These are phyloP conservation scores for Cordyceps farinosa DNA, from an alignment of 2,329 filamentous ascomycete species.

Conservation along the genomic window DNA sequence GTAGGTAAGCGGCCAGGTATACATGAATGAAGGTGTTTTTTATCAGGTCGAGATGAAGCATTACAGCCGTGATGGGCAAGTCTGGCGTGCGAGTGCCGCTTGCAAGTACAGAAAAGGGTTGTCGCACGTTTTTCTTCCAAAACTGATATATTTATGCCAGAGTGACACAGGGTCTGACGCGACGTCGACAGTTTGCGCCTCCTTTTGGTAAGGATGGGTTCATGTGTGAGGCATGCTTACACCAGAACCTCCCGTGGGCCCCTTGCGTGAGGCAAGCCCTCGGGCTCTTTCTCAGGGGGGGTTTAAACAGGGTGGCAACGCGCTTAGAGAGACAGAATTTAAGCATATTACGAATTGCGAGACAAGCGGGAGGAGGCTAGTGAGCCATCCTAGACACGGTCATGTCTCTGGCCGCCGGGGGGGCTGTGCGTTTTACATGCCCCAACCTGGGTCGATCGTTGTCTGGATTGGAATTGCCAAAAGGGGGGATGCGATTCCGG, in stretches of 20 bases:
- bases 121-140: too few species aligned
- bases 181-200: background rate
- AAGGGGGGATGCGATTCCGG: background rate
- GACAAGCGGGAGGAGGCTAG: conserved; percentile 1
- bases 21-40: too few species aligned
- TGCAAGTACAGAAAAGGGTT: too few species aligned
- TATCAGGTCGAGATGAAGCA: too few species aligned
- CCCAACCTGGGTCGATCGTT: background rate
- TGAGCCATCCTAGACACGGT: background rate
- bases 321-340: background rate
- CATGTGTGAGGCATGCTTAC: too few species aligned
- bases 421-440: background rate
- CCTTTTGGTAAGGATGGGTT: background rate
- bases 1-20: too few species aligned
- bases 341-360: conserved; percentile 15
- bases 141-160: background rate
- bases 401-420: background rate
- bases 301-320: too few species aligned
- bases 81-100: too few species aligned
- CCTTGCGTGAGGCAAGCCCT: too few species aligned
- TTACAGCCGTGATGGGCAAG: too few species aligned
- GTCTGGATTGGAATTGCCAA: background rate
- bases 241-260: too few species aligned
- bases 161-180: background rate
- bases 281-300: too few species aligned